Evolutionary conservation across 164 flowering plant genomes (phyloP).

Genomic region (Akebia trifoliata): DNA sequence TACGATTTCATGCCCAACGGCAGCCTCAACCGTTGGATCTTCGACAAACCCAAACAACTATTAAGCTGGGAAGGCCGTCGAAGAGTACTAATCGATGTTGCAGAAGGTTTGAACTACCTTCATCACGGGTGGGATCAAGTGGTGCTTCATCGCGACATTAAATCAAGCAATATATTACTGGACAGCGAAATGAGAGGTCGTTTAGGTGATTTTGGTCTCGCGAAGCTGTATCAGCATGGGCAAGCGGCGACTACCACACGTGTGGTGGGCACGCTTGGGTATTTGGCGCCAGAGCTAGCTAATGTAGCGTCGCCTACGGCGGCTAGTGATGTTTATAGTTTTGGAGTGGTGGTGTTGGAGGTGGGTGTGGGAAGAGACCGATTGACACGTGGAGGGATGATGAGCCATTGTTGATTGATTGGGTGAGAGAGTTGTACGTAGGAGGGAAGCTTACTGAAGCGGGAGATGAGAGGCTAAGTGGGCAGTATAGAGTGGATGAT

Average conservation of each 20-base stretch:
- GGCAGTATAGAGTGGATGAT: conserved; percentile 45
- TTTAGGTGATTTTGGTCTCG: conserved; percentile 78
- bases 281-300: conserved; percentile 80
- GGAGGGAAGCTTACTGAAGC: conserved; percentile 45
- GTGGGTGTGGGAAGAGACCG: conserved; percentile 74
- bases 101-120: conserved; percentile 63
- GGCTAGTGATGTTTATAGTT: conserved; percentile 75
- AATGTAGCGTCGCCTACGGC: conserved; percentile 40
- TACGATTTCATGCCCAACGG: conserved; percentile 77
- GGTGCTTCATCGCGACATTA: conserved; percentile 76
- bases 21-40: conserved; percentile 59
- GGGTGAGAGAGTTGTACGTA: conserved; percentile 56
- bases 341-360: conserved; percentile 75
- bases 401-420: conserved; percentile 55
- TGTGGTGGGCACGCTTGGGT: conserved; percentile 83
- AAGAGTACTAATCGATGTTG: conserved; percentile 51
- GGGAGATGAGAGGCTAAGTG: conserved; percentile 51
- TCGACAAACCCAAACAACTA: conserved; percentile 36
- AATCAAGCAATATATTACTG: conserved; percentile 63
- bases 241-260: conserved; percentile 51
- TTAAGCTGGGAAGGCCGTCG: conserved; percentile 45
- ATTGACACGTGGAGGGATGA: conserved; percentile 46
- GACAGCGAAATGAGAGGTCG: conserved; percentile 59
- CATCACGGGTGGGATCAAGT: conserved; percentile 77
- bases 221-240: conserved; percentile 63